Conservation (phyloP, 495 filamentous ascomycete genomes). For the Neurospora sp. region DNA sequence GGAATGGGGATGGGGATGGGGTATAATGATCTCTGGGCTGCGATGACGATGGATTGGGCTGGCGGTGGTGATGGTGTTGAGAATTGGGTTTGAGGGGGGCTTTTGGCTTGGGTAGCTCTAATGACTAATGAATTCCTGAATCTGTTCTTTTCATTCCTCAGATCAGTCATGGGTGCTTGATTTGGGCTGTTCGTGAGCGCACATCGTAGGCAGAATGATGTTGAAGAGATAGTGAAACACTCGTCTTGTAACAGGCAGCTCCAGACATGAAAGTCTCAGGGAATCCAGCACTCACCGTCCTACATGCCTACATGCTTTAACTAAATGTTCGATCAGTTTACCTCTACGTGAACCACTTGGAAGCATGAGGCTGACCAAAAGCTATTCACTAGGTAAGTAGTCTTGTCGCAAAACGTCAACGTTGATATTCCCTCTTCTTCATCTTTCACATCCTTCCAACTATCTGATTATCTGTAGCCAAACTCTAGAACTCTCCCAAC, state of each 20-base stretch:
- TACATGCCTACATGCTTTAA: too few species aligned
- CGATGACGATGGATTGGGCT: constrained; percentile 16
- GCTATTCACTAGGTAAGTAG: too few species aligned
- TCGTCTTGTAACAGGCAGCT: not conserved
- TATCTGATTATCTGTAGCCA: not conserved
- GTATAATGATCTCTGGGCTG: constrained; percentile 13
- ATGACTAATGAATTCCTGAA: not conserved
- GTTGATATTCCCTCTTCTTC: too few species aligned
- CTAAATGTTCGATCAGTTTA: too few species aligned
- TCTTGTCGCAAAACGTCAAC: too few species aligned
- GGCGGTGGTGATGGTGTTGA: not conserved
- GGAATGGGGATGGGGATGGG: not conserved
- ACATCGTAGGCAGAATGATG: too few species aligned
- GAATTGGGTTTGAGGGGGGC: not conserved
- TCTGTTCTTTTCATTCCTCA: not conserved
- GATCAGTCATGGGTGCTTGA: not conserved
- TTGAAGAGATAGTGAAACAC: not conserved
- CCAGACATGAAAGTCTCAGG: not conserved
- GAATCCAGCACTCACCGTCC: too few species aligned
- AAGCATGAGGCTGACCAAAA: too few species aligned
- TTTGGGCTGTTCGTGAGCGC: too few species aligned
- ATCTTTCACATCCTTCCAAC: too few species aligned
- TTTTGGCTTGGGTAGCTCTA: not conserved
- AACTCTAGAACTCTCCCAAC: not conserved
- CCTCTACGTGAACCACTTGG: too few species aligned